These are phyloP conservation scores for Scutellaria galericulata DNA, from an alignment of 257 asterid species.

Conservation along the genomic window DNA sequence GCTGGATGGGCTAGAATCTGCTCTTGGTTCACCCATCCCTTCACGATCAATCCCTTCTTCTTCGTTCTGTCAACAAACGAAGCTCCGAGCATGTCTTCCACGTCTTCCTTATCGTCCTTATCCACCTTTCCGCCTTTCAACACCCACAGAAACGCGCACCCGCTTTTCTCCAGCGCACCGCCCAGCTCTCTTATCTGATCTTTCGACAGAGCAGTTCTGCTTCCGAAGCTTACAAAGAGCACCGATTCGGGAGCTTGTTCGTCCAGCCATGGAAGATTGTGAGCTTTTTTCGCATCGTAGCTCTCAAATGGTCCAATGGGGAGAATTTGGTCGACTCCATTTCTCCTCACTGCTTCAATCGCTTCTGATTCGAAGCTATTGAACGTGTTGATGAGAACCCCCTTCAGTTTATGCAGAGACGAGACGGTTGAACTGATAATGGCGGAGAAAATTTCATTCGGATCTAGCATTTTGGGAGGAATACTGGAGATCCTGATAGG, in stretches of 20 bases:
- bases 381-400: slow-evolving; percentile 54
- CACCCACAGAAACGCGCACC: slow-evolving; percentile 51
- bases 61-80: slow-evolving; percentile 41
- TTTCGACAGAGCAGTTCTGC: slow-evolving; percentile 48
- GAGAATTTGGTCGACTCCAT: slow-evolving; percentile 30
- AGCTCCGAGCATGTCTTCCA: slow-evolving; percentile 38
- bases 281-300: slow-evolving; percentile 4
- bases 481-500: slow-evolving; percentile 41
- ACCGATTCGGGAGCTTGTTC: slow-evolving; percentile 47
- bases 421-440: slow-evolving; percentile 33
- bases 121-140: slow-evolving; percentile 54
- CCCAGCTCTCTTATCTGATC: slow-evolving; percentile 49
- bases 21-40: slow-evolving; percentile 59
- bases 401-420: slow-evolving; percentile 33
- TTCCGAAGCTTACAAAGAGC: slow-evolving; percentile 54
- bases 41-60: slow-evolving; percentile 40
- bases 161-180: slow-evolving; percentile 43
- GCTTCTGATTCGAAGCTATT: slow-evolving; percentile 44
- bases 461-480: slow-evolving; percentile 52
- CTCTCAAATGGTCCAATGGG: slow-evolving; percentile 51
- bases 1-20: slow-evolving; percentile 46
- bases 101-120: slow-evolving; percentile 45
- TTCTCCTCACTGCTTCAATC: slow-evolving; percentile 34
- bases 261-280: slow-evolving; percentile 54
- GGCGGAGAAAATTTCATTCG: slow-evolving; percentile 36